These are phyloP conservation scores for Polytolypa hystricis DNA, from an alignment of 2,329 filamentous ascomycete species.

Conservation along the genomic window DNA sequence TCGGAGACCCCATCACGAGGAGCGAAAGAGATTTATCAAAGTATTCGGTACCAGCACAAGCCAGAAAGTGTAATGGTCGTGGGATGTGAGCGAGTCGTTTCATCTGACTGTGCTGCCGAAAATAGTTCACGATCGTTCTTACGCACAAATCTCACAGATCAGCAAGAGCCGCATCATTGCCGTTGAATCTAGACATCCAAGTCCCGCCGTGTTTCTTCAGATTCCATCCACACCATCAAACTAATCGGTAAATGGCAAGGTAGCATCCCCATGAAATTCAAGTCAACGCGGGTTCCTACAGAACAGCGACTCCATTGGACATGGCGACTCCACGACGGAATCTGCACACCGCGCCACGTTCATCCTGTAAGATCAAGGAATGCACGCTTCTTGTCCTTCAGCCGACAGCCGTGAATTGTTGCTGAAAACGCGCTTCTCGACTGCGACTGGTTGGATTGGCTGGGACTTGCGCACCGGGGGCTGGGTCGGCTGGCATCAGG, in stretches of 20 bases:
- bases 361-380: slow-evolving; percentile 1
- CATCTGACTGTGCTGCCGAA: too few relatives aligned
- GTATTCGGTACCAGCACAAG: too few relatives aligned
- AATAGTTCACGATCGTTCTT: too few relatives aligned
- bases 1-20: too few relatives aligned
- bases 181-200: too few relatives aligned
- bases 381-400: slow-evolving; percentile 3
- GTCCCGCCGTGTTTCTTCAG: too few relatives aligned
- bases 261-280: slow-evolving; percentile 1
- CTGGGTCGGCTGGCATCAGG: not conserved
- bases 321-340: slow-evolving; percentile 9
- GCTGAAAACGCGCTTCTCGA: slow-evolving; percentile 5
- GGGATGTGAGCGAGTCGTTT: too few relatives aligned
- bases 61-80: too few relatives aligned
- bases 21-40: too few relatives aligned
- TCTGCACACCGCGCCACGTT: slow-evolving; percentile 8
- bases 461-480: slow-evolving; percentile 4
- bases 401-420: slow-evolving; percentile 5
- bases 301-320: slow-evolving; percentile 8
- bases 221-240: too few relatives aligned
- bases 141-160: too few relatives aligned
- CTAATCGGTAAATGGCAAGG: not conserved
- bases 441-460: slow-evolving; percentile 6
- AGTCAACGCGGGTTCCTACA: slow-evolving; percentile 11
- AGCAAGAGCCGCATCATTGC: too few relatives aligned